Evolutionary conservation across 805 yeast species (phyloP), one percentile per base, ranked within the genome.

Genomic region (Schwanniomyces sp.): DNA sequence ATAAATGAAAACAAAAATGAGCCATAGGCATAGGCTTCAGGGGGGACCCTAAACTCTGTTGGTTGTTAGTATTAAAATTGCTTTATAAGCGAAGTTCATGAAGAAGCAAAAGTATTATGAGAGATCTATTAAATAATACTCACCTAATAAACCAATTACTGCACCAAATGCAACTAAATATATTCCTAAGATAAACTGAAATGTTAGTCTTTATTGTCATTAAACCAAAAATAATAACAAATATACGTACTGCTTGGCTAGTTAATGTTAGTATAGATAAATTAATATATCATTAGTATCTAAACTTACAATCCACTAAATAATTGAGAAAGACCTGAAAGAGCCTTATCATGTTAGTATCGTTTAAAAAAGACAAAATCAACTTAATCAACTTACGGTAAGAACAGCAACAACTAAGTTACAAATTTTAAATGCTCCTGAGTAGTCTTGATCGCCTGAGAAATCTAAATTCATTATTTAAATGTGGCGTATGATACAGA

Each of bases 1-100:
- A 85, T 63, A 54, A 84, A 85, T 26, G 87, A 82, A 59, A 82
- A 85, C 54, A 84, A 74, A 50, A 85, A 84, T 3, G 88, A 83
- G 7, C 82, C 87, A 56, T 81, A 86, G 5, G 80, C 74, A 54
- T 80, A 76, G n/a, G 86, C 77, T 51, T 81, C 79, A 5, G 85
- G 76, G 14, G 89, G 84, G 11, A 75, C 76, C 28, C 64, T 64
- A 60, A 79, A 79, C 58, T 80, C 85, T 63, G 61, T 43, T 2
- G 17, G 1, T 14, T 18, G 37, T 18, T 14, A 17, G 41, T 18
- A 34, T 16, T 16, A 37, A 3, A 5, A 10, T 14, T 14, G 25
- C 14, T 11, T 34, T 5, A n/a, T 32, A 12, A 28, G n/a, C 25
- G 17, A 34, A 16, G n/a, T 17, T 21, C n/a, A n/a, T n/a, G n/a